A percentile compares a stretch with the other conserved stretches of the same genome.
phyloP scores from a whole-genome alignment of 164 flowering plant species.

The Berberis vulgaris region DNA sequence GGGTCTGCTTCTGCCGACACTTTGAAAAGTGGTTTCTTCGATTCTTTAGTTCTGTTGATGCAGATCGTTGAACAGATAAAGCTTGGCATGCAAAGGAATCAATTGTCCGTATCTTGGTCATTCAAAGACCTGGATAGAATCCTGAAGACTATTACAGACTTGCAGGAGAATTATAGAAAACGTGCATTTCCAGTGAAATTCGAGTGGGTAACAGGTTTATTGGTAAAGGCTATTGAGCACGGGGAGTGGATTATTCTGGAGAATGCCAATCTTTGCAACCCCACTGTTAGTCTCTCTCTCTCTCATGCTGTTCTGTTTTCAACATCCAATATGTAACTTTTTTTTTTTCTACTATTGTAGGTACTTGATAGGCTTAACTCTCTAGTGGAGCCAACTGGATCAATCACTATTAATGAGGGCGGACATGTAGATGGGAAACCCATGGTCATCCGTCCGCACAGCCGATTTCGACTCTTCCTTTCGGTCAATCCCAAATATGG shows the following conservation, averaged over 20 bases:
- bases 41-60: conserved; percentile 33
- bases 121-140: conserved; percentile 32
- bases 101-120: conserved; percentile 44
- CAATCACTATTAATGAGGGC: conserved; percentile 85
- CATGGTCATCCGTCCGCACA: conserved; percentile 64
- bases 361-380: conserved; percentile 98
- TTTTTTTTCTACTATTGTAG: conserved; percentile 18
- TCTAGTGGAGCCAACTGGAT: conserved; percentile 76
- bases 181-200: conserved; percentile 52
- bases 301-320: background rate
- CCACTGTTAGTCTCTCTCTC: conserved; percentile 49
- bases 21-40: conserved; percentile 19
- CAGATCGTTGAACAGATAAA: conserved; percentile 52
- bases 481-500: conserved; percentile 85
- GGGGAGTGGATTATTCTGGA: conserved; percentile 98
- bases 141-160: conserved; percentile 32
- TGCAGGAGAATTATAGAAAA: conserved; percentile 33
- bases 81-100: conserved; percentile 17
- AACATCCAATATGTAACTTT: background rate
- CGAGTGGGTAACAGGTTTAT: conserved; percentile 85
- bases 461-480: conserved; percentile 79
- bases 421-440: conserved; percentile 87
- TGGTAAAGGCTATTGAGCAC: conserved; percentile 79
- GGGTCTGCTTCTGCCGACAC: conserved; percentile 19
- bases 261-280: conserved; percentile 95